Percentiles rank a stretch among this genome's conserved stretches.
Conservation (phyloP, 129 eudicot genomes). For the Helianthus tuberosus region DNA sequence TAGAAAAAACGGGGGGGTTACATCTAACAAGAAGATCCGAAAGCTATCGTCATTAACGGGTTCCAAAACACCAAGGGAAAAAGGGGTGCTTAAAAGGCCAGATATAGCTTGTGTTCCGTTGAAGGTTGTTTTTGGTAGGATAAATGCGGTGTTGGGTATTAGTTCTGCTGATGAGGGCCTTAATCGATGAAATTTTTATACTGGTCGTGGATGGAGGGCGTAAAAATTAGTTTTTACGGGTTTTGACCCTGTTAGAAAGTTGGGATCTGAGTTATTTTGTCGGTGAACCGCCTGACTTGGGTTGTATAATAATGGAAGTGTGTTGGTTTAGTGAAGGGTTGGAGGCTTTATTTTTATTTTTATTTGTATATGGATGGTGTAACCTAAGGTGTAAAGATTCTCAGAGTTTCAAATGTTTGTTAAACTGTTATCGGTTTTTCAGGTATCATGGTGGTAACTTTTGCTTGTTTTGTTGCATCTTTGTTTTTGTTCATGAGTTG, state of each 20-base stretch:
- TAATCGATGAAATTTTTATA: slow-evolving; percentile 4
- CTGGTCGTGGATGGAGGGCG: neutral
- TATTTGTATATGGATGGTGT: slow-evolving; percentile 37
- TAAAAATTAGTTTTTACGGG: slow-evolving; percentile 26
- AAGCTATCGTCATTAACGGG: slow-evolving; percentile 69
- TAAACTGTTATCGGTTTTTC: neutral
- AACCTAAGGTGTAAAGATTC: slow-evolving; percentile 20
- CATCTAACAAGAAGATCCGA: slow-evolving; percentile 64
- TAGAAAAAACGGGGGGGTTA: slow-evolving; percentile 50
- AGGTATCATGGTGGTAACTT: neutral
- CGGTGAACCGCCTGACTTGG: neutral
- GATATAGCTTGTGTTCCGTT: slow-evolving; percentile 73
- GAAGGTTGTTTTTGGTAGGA: slow-evolving; percentile 78
- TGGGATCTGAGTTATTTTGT: slow-evolving; percentile 7
- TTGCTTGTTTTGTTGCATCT: neutral
- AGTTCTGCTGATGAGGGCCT: slow-evolving; percentile 17
- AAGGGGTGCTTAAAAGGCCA: slow-evolving; percentile 52
- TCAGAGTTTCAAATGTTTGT: neutral
- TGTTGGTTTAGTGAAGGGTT: slow-evolving; percentile 23
- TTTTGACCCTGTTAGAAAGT: slow-evolving; percentile 39
- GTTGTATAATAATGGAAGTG: slow-evolving; percentile 36
- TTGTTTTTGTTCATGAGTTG: too few relatives aligned
- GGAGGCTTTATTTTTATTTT: neutral
- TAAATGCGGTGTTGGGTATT: slow-evolving; percentile 62
- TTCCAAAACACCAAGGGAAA: slow-evolving; percentile 35